Evolutionary conservation across 75 land plant species (phyloP).

Genomic region (Azolla pinnata): DNA sequence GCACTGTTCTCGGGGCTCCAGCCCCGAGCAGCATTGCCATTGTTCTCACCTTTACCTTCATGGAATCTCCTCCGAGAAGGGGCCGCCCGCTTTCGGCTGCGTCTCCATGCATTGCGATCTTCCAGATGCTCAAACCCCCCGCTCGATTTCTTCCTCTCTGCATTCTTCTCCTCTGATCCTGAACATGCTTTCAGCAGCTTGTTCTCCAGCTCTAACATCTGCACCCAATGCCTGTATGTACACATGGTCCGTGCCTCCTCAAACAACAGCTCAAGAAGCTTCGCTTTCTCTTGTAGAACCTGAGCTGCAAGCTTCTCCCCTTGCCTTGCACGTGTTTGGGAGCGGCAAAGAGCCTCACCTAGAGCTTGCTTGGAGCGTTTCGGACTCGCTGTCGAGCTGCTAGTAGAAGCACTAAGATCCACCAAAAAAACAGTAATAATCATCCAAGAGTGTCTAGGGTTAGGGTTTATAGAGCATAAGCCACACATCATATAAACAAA

Average conservation of each 20-base stretch:
- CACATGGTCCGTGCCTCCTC: constrained; percentile 63
- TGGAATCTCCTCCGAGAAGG: no score
- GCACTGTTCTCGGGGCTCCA: background rate
- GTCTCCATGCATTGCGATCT: no score
- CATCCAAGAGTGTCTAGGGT: background rate
- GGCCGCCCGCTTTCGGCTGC: no score
- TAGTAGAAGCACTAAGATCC: no score
- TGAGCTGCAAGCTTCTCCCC: constrained; percentile 63
- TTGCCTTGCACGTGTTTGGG: constrained; percentile 75
- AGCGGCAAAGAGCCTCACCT: constrained; percentile 77
- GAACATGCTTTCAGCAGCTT: constrained; percentile 22
- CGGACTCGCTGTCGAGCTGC: no score
- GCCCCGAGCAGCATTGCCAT: no score
- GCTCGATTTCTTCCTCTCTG: no score
- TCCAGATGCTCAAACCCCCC: no score
- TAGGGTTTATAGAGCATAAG: background rate
- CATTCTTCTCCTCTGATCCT: no score
- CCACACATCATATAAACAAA: background rate
- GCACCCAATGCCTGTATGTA: constrained; percentile 78
- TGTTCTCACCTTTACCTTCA: no score
- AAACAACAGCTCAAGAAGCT: constrained; percentile 51
- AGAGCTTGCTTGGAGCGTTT: no score
- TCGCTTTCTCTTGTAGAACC: constrained; percentile 54
- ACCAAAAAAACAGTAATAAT: background rate
- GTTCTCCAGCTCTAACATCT: constrained; percentile 43